Evolutionary conservation across 78 protist species (phyloP).

Genomic region (Salpingoeca rosetta): DNA sequence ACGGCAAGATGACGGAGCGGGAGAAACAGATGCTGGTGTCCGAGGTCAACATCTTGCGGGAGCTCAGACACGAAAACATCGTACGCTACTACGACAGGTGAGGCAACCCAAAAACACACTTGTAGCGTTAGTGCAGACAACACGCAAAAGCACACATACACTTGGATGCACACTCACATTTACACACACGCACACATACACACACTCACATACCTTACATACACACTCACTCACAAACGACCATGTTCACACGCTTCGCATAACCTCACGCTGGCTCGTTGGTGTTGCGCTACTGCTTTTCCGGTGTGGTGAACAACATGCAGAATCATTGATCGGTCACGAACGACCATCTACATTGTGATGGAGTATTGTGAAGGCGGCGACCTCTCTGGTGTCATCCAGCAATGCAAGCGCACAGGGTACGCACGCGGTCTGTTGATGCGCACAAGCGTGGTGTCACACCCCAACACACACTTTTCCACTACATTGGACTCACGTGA

Average conservation of each 20-base stretch:
- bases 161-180: too few relatives aligned
- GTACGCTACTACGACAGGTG: slow-evolving; percentile 74
- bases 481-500: background rate
- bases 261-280: slow-evolving; percentile 17
- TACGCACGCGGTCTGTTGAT: background rate
- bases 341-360: slow-evolving; percentile 32
- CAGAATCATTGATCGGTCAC: slow-evolving; percentile 43
- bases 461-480: background rate
- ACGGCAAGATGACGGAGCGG: slow-evolving; percentile 67
- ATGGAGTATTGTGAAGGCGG: slow-evolving; percentile 87
- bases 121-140: too few relatives aligned
- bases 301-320: slow-evolving; percentile 32
- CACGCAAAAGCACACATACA: too few relatives aligned
- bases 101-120: too few relatives aligned
- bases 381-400: slow-evolving; percentile 61
- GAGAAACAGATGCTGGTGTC: slow-evolving; percentile 71
- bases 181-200: too few relatives aligned
- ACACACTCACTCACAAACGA: too few relatives aligned
- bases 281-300: slow-evolving; percentile 31
- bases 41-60: slow-evolving; percentile 78
- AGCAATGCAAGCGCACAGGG: background rate
- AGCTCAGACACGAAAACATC: slow-evolving; percentile 78
- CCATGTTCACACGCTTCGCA: background rate
- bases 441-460: background rate
- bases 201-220: too few relatives aligned